Evolutionary conservation across 176 grass and related monocot species (phyloP).

Genomic region (Stipa capillata): DNA sequence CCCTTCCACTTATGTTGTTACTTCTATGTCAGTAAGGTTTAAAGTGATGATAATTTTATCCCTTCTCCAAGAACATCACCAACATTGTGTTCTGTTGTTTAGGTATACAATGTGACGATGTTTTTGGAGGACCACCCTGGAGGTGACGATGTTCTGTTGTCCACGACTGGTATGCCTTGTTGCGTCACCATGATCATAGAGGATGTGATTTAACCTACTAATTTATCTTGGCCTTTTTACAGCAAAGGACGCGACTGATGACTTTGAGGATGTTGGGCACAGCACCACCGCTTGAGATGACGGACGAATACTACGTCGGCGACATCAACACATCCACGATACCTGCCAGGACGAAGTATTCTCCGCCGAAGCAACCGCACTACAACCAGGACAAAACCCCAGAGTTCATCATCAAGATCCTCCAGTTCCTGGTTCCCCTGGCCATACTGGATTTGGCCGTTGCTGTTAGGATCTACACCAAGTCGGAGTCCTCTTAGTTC

Average conservation of each 20-base stretch:
- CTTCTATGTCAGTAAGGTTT: neutral
- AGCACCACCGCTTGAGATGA: constrained; percentile 70
- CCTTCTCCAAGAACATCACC: neutral
- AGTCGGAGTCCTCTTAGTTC: constrained; percentile 37
- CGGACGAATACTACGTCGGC: constrained; percentile 43
- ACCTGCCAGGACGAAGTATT: constrained; percentile 47
- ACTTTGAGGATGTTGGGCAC: too few relatives aligned
- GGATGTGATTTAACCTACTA: neutral
- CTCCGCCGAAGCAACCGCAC: constrained; percentile 69
- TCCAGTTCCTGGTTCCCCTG: constrained; percentile 65
- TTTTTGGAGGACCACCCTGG: constrained; percentile 79
- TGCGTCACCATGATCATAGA: neutral
- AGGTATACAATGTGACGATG: constrained; percentile 71
- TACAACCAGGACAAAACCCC: constrained; percentile 84
- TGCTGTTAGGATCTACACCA: constrained; percentile 72
- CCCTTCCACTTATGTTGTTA: too few relatives aligned
- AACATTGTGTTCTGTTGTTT: neutral
- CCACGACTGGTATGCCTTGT: constrained; percentile 51
- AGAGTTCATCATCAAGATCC: constrained; percentile 61
- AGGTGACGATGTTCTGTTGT: constrained; percentile 65
- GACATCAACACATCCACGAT: constrained; percentile 45
- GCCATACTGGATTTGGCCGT: constrained; percentile 66
- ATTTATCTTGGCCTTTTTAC: neutral
- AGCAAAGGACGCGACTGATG: constrained; percentile 79
- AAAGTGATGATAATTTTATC: neutral